Evolutionary conservation across 1,139 yeast genomes (phyloP).

Genomic region (Geotrichum cucujoidarum): DNA sequence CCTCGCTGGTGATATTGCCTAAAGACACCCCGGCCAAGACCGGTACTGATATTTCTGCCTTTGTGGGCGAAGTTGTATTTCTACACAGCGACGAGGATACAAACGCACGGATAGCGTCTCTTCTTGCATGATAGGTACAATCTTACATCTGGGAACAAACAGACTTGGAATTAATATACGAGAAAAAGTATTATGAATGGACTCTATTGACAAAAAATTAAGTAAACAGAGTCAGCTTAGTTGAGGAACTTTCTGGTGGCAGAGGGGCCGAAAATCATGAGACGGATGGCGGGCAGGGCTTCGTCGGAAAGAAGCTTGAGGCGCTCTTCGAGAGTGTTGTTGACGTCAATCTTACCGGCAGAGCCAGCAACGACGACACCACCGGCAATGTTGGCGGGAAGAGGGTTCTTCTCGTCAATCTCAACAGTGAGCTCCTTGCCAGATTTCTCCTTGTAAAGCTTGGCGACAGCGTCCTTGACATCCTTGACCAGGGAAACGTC

Average conservation of each 20-base stretch:
- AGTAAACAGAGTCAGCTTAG: not conserved
- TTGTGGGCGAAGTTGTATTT: slow-evolving; percentile 27
- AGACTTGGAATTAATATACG: not conserved
- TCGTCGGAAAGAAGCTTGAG: slow-evolving; percentile 73
- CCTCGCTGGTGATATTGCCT: slow-evolving; percentile 30
- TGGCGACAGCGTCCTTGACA: slow-evolving; percentile 58
- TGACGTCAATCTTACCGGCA: slow-evolving; percentile 77
- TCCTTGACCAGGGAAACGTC: slow-evolving; percentile 50
- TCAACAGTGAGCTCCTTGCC: slow-evolving; percentile 31
- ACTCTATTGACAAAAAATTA: not conserved
- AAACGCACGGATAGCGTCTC: slow-evolving; percentile 15
- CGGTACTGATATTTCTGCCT: slow-evolving; percentile 24
- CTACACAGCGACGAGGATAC: slow-evolving; percentile 21
- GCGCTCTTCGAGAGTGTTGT: slow-evolving; percentile 94
- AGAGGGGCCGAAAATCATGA: slow-evolving; percentile 9
- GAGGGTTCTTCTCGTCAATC: slow-evolving; percentile 52
- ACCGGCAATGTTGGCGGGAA: slow-evolving; percentile 59
- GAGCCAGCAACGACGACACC: slow-evolving; percentile 73
- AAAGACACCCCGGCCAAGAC: slow-evolving; percentile 24
- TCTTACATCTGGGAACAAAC: not conserved
- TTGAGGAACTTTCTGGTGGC: slow-evolving; percentile 10
- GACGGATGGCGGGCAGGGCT: slow-evolving; percentile 79
- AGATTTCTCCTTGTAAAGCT: slow-evolving; percentile 53
- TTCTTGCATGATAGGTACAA: slow-evolving; percentile 20
- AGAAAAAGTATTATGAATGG: not conserved